A percentile compares a stretch with the other conserved stretches of the same genome.
These are phyloP conservation scores for Cucurbita argyrosperma DNA, from an alignment of 306 rosid genomes.

Conservation along the genomic window DNA sequence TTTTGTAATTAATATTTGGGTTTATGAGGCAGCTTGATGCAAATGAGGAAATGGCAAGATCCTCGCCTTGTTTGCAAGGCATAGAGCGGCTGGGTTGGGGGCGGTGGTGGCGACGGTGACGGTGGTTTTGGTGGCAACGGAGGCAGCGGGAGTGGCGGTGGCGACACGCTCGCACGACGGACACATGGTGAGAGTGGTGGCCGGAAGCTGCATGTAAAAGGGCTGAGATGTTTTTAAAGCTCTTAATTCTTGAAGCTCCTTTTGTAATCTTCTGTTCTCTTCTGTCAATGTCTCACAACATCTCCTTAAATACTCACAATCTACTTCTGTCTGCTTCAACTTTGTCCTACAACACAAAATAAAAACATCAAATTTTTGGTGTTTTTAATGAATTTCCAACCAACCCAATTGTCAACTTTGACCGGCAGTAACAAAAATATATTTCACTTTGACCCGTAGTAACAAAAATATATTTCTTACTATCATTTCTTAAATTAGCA, in stretches of 20 bases:
- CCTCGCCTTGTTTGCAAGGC: slow-evolving; percentile 22
- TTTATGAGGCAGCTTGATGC: slow-evolving; percentile 22
- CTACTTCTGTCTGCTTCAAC: slow-evolving; percentile 95
- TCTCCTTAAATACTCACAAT: slow-evolving; percentile 82
- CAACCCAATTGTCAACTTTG: too few relatives aligned
- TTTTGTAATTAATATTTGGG: background rate
- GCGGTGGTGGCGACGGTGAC: background rate
- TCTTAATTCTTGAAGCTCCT: slow-evolving; percentile 84
- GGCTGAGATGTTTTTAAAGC: slow-evolving; percentile 74
- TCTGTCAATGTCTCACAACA: slow-evolving; percentile 85
- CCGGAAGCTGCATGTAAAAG: slow-evolving; percentile 85
- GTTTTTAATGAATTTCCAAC: background rate
- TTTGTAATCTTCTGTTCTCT: slow-evolving; percentile 82
- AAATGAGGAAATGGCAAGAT: slow-evolving; percentile 13
- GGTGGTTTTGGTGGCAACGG: slow-evolving; percentile 8
- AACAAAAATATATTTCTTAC: too few relatives aligned
- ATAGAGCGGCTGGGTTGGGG: background rate
- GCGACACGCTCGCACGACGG: slow-evolving; percentile 84
- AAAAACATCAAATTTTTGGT: background rate
- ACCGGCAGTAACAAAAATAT: too few relatives aligned
- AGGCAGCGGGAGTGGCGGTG: slow-evolving; percentile 12
- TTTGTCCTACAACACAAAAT: slow-evolving; percentile 43
- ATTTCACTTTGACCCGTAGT: too few relatives aligned
- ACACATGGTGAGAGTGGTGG: slow-evolving; percentile 97
- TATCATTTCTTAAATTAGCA: too few relatives aligned